These are phyloP conservation scores for Aquilaria sinensis DNA, from an alignment of 345 rosid genomes.

Conservation along the genomic window DNA sequence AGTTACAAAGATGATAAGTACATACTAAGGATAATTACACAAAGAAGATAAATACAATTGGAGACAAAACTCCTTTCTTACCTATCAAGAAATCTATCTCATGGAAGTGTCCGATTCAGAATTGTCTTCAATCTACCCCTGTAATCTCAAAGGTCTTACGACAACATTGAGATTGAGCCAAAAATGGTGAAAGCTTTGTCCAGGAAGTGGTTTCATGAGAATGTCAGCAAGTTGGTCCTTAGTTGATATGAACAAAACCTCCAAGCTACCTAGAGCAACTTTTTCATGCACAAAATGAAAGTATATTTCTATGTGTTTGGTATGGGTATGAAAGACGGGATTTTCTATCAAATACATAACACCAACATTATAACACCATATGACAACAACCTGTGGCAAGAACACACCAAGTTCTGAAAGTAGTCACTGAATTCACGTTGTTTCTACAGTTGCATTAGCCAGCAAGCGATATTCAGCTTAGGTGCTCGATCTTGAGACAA, in stretches of 20 bases:
- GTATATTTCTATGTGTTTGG: not conserved
- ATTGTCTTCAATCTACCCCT: too few species aligned
- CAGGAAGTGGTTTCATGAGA: too few species aligned
- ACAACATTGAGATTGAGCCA: too few species aligned
- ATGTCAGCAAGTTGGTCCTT: not conserved
- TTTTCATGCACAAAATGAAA: not conserved
- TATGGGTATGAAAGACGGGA: not conserved
- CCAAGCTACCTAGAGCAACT: not conserved
- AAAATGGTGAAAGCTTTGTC: too few species aligned
- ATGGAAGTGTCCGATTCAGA: too few species aligned
- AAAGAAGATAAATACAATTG: too few species aligned
- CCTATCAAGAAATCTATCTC: too few species aligned
- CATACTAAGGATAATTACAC: too few species aligned
- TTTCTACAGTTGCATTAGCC: not conserved
- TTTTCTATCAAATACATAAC: not conserved
- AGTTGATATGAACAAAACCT: not conserved
- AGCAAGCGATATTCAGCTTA: not conserved
- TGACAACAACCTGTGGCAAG: not conserved
- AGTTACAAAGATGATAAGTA: too few species aligned
- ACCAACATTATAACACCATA: not conserved
- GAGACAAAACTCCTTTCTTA: too few species aligned
- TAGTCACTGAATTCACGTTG: not conserved
- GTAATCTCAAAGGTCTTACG: too few species aligned
- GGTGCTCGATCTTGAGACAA: not conserved
- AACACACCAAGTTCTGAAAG: not conserved